phyloP scores from a whole-genome alignment of 768 basidiomycete species.

The Cantharellus anzutake region DNA sequence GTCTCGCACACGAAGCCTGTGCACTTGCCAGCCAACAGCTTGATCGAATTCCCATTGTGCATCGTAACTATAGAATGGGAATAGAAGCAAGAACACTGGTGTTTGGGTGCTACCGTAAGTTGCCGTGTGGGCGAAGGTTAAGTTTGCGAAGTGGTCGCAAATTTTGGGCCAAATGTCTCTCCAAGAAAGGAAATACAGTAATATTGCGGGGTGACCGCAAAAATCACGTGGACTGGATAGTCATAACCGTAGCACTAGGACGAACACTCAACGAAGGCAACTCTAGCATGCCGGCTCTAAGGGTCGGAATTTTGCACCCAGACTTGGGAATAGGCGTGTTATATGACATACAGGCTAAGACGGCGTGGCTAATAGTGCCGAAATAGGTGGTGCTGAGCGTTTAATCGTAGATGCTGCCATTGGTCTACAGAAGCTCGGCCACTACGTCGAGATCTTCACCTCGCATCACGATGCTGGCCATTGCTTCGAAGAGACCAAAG shows the following conservation, averaged over 20 bases:
- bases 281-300: conserved; percentile 8
- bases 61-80: neutral
- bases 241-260: no score
- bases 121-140: no score
- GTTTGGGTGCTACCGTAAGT: no score
- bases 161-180: no score
- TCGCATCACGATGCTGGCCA: conserved; percentile 75
- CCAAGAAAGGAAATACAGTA: no score
- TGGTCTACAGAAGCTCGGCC: conserved; percentile 67
- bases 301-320: conserved; percentile 77
- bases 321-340: conserved; percentile 78
- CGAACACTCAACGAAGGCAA: neutral
- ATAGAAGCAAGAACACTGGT: neutral
- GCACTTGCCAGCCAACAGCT: conserved; percentile 12
- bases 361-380: neutral
- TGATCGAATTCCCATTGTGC: conserved; percentile 16
- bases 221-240: no score
- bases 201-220: no score
- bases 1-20: neutral
- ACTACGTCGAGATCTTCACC: conserved; percentile 77
- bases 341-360: neutral
- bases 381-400: conserved; percentile 79
- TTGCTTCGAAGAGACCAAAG: conserved; percentile 85
- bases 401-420: conserved; percentile 90
- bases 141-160: no score